Conservation (phyloP, 2,329 filamentous ascomycete species). For the Cladophialophora exuberans region DNA sequence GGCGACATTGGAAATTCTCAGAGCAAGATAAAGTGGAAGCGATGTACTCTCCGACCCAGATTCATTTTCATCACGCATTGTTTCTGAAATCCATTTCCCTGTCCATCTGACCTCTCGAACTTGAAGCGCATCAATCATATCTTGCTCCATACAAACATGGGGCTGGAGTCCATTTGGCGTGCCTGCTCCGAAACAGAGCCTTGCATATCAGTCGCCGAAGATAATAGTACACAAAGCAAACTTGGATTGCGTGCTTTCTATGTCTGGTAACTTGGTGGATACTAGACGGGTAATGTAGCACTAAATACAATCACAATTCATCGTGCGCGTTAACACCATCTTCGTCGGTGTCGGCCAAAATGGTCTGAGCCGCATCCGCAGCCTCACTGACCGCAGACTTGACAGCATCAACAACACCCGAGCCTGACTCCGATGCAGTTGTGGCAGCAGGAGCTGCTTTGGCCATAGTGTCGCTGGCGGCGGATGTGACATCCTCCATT, state of each 20-base stretch:
- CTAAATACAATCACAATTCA: conserved; percentile 27
- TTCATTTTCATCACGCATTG: not conserved
- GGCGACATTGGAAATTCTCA: too few species aligned
- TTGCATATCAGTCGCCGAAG: not conserved
- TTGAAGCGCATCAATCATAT: not conserved
- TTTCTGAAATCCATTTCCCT: not conserved
- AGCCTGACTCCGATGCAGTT: conserved; percentile 61
- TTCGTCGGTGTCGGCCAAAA: conserved; percentile 30
- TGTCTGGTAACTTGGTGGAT: too few species aligned
- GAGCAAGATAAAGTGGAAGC: too few species aligned
- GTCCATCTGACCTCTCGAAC: not conserved
- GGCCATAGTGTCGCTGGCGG: conserved; percentile 35
- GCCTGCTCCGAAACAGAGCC: not conserved
- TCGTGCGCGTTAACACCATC: conserved; percentile 31
- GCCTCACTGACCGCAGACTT: conserved; percentile 27
- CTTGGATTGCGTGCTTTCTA: too few species aligned
- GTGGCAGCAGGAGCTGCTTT: conserved; percentile 35
- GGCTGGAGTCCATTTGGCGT: not conserved
- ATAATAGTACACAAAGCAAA: too few species aligned
- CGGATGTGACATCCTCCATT: conserved; percentile 57
- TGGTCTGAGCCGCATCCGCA: conserved; percentile 27
- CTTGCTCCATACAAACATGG: not conserved
- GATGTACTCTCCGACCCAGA: not conserved
- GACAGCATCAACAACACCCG: conserved; percentile 49
- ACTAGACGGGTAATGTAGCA: not conserved